Percentiles rank a stretch among this genome's conserved stretches.
phyloP scores from a whole-genome alignment of 169 alveolate genomes.

The Amoebophrya sp. region DNA sequence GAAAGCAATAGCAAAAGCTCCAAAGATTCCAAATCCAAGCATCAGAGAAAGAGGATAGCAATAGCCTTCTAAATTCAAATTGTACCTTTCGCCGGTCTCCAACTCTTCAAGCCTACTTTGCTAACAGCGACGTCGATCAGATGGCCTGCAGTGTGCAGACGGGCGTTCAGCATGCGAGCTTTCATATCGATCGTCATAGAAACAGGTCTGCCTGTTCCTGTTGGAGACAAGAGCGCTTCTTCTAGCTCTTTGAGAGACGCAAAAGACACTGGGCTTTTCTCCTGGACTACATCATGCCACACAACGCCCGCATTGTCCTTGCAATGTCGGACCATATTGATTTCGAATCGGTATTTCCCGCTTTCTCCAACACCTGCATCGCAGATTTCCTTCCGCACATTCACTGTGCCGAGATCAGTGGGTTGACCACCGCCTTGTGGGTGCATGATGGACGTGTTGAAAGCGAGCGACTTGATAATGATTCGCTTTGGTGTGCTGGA shows the following conservation, averaged over 20 bases:
- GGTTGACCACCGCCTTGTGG: not conserved
- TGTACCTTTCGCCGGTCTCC: not conserved
- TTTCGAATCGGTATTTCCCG: not conserved
- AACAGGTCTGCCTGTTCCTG: too few species aligned
- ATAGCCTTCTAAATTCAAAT: too few species aligned
- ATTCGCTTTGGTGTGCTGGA: not conserved
- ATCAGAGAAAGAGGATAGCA: too few species aligned
- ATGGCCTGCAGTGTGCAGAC: not conserved
- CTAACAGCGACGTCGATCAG: not conserved
- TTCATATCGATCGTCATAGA: not conserved
- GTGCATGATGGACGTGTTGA: not conserved
- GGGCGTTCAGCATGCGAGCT: not conserved
- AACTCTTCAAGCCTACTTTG: not conserved
- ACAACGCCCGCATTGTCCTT: not conserved
- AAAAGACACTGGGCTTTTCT: too few species aligned
- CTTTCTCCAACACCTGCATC: not conserved
- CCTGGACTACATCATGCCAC: too few species aligned
- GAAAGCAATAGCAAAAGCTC: too few species aligned
- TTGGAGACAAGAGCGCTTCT: too few species aligned
- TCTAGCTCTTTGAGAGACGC: too few species aligned
- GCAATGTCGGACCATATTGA: not conserved
- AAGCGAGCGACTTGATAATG: not conserved
- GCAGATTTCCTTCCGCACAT: too few species aligned
- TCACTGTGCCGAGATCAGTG: not conserved
- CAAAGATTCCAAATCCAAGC: too few species aligned